A percentile compares a stretch with the other conserved stretches of the same genome.
phyloP scores from a whole-genome alignment of 345 rosid genomes.

The Streptanthus diversifolius region DNA sequence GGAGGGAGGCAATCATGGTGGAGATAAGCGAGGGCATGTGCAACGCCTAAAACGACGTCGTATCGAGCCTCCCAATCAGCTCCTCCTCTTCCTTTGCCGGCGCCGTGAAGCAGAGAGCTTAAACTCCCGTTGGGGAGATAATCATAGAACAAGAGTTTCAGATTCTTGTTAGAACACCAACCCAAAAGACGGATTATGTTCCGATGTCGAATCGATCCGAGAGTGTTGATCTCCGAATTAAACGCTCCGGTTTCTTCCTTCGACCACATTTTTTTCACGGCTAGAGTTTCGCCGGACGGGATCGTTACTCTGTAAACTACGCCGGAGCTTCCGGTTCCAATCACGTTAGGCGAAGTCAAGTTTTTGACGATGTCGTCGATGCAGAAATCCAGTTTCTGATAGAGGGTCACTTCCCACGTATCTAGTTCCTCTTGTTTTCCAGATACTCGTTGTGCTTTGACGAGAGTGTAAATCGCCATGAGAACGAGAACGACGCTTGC shows the following conservation, averaged over 20 bases:
- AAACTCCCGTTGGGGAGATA: conserved; percentile 94
- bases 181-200: conserved; percentile 82
- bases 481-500: conserved; percentile 60
- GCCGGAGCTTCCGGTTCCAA: conserved; percentile 97
- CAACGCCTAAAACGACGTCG: conserved; percentile 74
- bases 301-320: conserved; percentile 75
- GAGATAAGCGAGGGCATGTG: conserved; percentile 83
- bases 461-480: conserved; percentile 53
- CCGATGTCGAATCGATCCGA: conserved; percentile 80
- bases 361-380: conserved; percentile 60
- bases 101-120: conserved; percentile 82
- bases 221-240: conserved; percentile 71
- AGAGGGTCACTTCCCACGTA: conserved; percentile 72
- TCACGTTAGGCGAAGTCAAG: conserved; percentile 73
- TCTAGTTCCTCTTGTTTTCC: conserved; percentile 40
- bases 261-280: conserved; percentile 97
- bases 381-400: conserved; percentile 82
- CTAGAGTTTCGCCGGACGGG: conserved; percentile 68
- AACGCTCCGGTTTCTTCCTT: conserved; percentile 77
- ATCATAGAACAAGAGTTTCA: conserved; percentile 81
- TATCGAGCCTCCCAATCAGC: conserved; percentile 84
- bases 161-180: conserved; percentile 68
- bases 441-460: conserved; percentile 42
- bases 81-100: conserved; percentile 64
- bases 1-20: conserved; percentile 92